Percentiles rank a stretch among this genome's conserved stretches.
phyloP scores from a whole-genome alignment of 2,329 filamentous ascomycete genomes.

The Phaeosphaeriaceae sp. region DNA sequence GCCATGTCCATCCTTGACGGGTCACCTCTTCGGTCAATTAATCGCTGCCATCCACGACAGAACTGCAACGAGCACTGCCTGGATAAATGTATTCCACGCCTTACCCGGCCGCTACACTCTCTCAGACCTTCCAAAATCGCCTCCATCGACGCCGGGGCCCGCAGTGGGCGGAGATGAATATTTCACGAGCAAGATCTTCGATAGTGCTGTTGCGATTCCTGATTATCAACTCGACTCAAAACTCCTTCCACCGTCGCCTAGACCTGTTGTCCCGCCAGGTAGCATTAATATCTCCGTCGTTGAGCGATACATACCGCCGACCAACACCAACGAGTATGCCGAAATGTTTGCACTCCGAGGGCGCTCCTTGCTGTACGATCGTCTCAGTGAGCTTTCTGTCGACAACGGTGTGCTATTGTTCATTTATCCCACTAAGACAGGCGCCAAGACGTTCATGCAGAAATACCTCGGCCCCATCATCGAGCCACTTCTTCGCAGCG shows the following conservation, averaged over 20 bases:
- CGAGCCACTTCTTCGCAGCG: conserved; percentile 65
- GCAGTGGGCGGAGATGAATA: conserved; percentile 63
- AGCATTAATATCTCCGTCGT: conserved; percentile 67
- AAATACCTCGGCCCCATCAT: conserved; percentile 67
- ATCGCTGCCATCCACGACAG: conserved; percentile 63
- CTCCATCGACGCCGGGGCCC: conserved; percentile 64
- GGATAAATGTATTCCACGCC: conserved; percentile 70
- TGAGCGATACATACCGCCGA: conserved; percentile 71
- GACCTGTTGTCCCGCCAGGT: conserved; percentile 65
- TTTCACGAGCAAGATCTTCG: conserved; percentile 68
- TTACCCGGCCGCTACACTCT: conserved; percentile 68
- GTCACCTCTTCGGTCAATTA: conserved; percentile 62
- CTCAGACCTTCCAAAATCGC: conserved; percentile 68
- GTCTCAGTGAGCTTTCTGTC: conserved; percentile 65
- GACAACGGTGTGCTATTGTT: conserved; percentile 65
- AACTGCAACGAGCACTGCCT: conserved; percentile 60
- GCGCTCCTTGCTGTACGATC: conserved; percentile 65
- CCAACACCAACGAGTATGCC: conserved; percentile 63
- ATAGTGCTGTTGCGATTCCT: conserved; percentile 65
- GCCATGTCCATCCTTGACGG: conserved; percentile 59
- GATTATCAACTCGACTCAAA: conserved; percentile 64
- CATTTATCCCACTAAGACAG: conserved; percentile 67
- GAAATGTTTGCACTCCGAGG: conserved; percentile 64
- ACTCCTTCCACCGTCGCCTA: conserved; percentile 59
- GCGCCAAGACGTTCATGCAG: conserved; percentile 64